Evolutionary conservation across 306 rosid species (phyloP).

Genomic region (Clitoria ternatea): DNA sequence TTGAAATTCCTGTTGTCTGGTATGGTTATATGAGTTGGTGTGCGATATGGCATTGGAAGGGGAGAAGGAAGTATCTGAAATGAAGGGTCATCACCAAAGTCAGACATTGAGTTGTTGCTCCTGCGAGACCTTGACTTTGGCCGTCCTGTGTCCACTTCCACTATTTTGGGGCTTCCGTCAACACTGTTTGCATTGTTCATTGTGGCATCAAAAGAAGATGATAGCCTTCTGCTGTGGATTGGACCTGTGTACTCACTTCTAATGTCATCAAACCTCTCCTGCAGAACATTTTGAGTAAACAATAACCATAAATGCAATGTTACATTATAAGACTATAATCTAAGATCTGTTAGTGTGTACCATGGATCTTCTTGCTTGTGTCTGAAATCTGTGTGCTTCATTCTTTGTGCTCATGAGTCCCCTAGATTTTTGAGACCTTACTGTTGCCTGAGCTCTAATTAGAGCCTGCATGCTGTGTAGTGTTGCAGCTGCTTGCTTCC

Average conservation of each 20-base stretch:
- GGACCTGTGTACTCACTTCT: slow-evolving; percentile 52
- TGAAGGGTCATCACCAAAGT: slow-evolving; percentile 59
- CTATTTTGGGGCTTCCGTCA: slow-evolving; percentile 83
- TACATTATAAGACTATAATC: not conserved
- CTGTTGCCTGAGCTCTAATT: slow-evolving; percentile 88
- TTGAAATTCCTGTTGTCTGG: slow-evolving; percentile 39
- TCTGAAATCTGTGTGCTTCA: slow-evolving; percentile 41
- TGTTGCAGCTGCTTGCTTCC: slow-evolving; percentile 88
- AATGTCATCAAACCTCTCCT: slow-evolving; percentile 71
- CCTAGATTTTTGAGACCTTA: slow-evolving; percentile 67
- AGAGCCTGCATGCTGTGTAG: slow-evolving; percentile 88
- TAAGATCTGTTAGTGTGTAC: slow-evolving; percentile 30
- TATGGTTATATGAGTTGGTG: slow-evolving; percentile 40
- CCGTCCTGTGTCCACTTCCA: slow-evolving; percentile 83
- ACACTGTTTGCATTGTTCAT: slow-evolving; percentile 22
- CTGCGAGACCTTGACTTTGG: slow-evolving; percentile 78
- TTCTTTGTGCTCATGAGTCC: slow-evolving; percentile 19
- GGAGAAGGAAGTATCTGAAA: slow-evolving; percentile 57
- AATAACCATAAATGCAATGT: not conserved
- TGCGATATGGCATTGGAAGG: slow-evolving; percentile 35
- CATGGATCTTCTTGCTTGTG: slow-evolving; percentile 62
- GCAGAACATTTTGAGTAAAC: slow-evolving; percentile 10
- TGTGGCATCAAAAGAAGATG: slow-evolving; percentile 56
- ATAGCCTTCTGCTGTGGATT: slow-evolving; percentile 63
- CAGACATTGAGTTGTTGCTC: slow-evolving; percentile 69